A percentile compares a stretch with the other conserved stretches of the same genome.
Conservation (phyloP, 805 yeast species). For the Grigorovia humatica region DNA sequence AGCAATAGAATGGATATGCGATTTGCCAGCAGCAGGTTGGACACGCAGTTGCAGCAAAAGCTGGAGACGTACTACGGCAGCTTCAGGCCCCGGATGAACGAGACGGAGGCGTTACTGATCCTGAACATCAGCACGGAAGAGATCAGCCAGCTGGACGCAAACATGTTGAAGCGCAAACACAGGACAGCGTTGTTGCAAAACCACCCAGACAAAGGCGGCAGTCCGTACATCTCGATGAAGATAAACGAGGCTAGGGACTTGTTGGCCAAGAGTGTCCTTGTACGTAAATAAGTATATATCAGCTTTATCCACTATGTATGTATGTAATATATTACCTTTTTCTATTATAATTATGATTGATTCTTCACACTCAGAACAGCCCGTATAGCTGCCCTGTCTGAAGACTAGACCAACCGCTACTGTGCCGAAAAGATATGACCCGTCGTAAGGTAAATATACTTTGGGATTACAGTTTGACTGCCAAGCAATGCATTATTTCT, state of each 20-base stretch:
- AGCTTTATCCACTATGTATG: neutral
- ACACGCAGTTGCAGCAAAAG: slow-evolving; percentile 6
- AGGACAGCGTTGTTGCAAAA: slow-evolving; percentile 77
- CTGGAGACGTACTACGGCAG: slow-evolving; percentile 43
- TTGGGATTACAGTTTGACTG: slow-evolving; percentile 2
- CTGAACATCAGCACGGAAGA: slow-evolving; percentile 49
- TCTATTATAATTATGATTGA: neutral
- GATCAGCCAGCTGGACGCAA: slow-evolving; percentile 38
- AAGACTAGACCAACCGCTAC: neutral
- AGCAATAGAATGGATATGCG: slow-evolving; percentile 6
- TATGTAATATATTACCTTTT: neutral
- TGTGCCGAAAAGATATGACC: neutral
- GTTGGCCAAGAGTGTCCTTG: slow-evolving; percentile 27
- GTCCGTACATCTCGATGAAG: slow-evolving; percentile 80
- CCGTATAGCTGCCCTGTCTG: too few relatives aligned
- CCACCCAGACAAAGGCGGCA: slow-evolving; percentile 94
- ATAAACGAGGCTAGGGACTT: slow-evolving; percentile 87
- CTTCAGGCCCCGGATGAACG: slow-evolving; percentile 54
- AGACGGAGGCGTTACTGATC: slow-evolving; percentile 58
- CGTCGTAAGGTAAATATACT: slow-evolving; percentile 1
- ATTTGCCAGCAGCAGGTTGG: slow-evolving; percentile 11
- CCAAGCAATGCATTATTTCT: slow-evolving; percentile 6
- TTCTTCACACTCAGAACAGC: too few relatives aligned
- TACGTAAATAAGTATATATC: slow-evolving; percentile 6
- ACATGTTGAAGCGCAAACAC: slow-evolving; percentile 64